Evolutionary conservation across 176 grass and related monocot genomes (phyloP).

Genomic region (Eleusine indica): DNA sequence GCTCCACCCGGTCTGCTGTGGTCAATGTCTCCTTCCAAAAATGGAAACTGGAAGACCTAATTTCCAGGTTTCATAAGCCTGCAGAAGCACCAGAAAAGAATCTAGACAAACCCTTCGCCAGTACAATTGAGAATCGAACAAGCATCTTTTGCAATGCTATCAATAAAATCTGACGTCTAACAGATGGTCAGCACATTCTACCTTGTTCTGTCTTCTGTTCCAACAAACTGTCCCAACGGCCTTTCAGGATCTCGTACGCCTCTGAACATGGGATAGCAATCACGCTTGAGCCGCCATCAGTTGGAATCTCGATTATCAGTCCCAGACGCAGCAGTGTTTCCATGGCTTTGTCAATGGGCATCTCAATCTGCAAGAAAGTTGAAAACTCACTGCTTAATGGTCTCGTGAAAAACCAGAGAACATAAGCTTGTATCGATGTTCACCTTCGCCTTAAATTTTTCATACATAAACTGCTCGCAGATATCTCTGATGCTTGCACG

Average conservation of each 20-base stretch:
- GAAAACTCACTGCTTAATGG: background rate
- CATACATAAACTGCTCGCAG: slow-evolving; percentile 75
- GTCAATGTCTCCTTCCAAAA: background rate
- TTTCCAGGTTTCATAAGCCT: slow-evolving; percentile 25
- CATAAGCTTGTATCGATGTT: background rate
- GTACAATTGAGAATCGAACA: background rate
- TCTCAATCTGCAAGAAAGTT: slow-evolving; percentile 69
- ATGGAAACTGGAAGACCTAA: background rate
- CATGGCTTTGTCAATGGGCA: slow-evolving; percentile 89
- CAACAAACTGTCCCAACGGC: slow-evolving; percentile 69
- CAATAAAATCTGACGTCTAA: background rate
- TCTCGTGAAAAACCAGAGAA: background rate
- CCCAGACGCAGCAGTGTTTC: slow-evolving; percentile 74
- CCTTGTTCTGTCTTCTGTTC: slow-evolving; percentile 52
- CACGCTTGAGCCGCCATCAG: slow-evolving; percentile 33
- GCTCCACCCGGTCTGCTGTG: background rate
- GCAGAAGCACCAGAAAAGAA: slow-evolving; percentile 1
- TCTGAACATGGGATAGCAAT: slow-evolving; percentile 62
- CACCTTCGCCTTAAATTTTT: slow-evolving; percentile 86
- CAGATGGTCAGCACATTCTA: background rate
- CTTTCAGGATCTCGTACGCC: slow-evolving; percentile 63
- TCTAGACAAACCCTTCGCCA: background rate
- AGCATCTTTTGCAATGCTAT: background rate
- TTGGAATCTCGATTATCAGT: slow-evolving; percentile 62
- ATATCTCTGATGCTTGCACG: slow-evolving; percentile 59